These are phyloP conservation scores for Hericium erinaceus DNA, from an alignment of 768 basidiomycete genomes.

Conservation along the genomic window DNA sequence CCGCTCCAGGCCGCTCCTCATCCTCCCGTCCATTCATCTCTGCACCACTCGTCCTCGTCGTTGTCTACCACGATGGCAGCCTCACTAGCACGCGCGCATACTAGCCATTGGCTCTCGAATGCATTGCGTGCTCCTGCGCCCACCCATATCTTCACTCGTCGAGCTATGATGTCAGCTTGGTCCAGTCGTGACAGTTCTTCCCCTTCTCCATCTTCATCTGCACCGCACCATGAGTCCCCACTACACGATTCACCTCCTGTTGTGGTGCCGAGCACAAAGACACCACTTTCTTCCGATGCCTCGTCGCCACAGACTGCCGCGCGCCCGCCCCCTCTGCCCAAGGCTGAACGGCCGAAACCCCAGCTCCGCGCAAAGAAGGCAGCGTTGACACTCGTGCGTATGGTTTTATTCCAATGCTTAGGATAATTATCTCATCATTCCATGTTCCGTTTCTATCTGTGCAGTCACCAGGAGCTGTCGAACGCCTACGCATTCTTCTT, in stretches of 20 bases:
- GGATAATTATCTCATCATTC: not conserved
- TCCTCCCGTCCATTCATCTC: too few relatives aligned
- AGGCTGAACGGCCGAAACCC: slow-evolving; percentile 52
- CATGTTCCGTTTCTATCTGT: not conserved
- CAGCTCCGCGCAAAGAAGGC: slow-evolving; percentile 66
- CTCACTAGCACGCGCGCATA: slow-evolving; percentile 5
- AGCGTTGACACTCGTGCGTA: slow-evolving; percentile 61
- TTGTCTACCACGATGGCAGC: slow-evolving; percentile 9
- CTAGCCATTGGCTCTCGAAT: slow-evolving; percentile 5
- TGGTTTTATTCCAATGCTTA: not conserved
- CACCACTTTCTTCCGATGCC: slow-evolving; percentile 44
- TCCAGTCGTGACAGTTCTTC: slow-evolving; percentile 28
- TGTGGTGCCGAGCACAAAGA: slow-evolving; percentile 35
- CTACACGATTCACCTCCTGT: slow-evolving; percentile 42
- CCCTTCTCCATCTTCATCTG: slow-evolving; percentile 14
- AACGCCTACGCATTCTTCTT: slow-evolving; percentile 61
- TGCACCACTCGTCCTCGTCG: not conserved
- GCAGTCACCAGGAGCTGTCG: slow-evolving; percentile 75
- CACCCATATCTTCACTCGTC: slow-evolving; percentile 33
- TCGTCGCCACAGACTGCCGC: slow-evolving; percentile 65
- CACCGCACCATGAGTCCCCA: slow-evolving; percentile 14
- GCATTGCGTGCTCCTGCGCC: not conserved
- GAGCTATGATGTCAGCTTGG: slow-evolving; percentile 63
- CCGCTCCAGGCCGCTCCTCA: not conserved
- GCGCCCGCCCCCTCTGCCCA: slow-evolving; percentile 62